Evolutionary conservation across 2,329 filamentous ascomycete species (phyloP), one percentile per base, ranked within the genome.

Genomic region (Phaeosphaeriaceae sp.): DNA sequence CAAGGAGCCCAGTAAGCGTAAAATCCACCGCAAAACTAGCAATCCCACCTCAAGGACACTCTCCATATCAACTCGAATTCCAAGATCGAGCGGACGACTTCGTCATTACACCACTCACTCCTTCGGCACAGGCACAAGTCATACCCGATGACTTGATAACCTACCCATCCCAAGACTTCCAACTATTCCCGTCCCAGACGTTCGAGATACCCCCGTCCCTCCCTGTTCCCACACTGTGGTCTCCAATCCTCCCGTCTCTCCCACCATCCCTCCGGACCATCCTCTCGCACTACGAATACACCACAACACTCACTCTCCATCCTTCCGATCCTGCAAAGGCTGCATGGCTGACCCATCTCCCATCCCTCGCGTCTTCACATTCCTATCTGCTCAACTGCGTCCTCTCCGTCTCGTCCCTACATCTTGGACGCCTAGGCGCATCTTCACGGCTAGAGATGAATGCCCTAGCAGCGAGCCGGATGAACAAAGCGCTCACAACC

Each of bases 371-470:
- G 8, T 75, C 78, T 11, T 71, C 74, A 1, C 78, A 82, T 58
- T 71, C 78, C 2, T 84, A 80, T 49, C 70, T 84, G 8, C 66
- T 83, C 9, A 79, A 83, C 59, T 79, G 79, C 44, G 74, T 84
- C 6, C 68, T 83, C 0, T 79, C 81, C 1, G 67, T 83, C 15
- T 77, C 82, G 13, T 81, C 81, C 1, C 71, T 84, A 24, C 82
- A 84, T 56, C 66, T 83, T 10, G 78, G 77, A 13, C 77, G 78
- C 28, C 61, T 80, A 3, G 75, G 81, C 52, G 50, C 64, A 11
- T 70, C 65, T 56, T 63, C 21, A 24, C 63, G 56, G 5, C 13
- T 49, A 1, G 47, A 49, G 15, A 74, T 77, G 70, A 69, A 67
- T 22, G 63, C 65, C 1, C 48, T 74, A 8, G 73, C 74, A 10